phyloP scores from a whole-genome alignment of 179 eudicot genomes.

The Gypsophila paniculata region DNA sequence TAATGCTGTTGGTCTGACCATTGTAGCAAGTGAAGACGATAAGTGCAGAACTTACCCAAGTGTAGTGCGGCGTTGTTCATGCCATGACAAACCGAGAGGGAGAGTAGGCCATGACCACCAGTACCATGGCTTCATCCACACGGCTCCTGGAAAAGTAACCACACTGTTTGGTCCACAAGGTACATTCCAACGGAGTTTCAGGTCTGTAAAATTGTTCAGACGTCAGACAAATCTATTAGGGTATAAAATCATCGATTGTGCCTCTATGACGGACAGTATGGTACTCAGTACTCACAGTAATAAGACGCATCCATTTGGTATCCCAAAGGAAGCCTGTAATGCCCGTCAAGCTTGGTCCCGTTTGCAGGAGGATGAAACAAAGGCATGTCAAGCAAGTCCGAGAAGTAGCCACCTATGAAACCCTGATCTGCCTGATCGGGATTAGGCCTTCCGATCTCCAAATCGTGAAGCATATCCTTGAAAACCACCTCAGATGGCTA shows the following conservation, averaged over 20 bases:
- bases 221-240: not conserved
- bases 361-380: constrained; percentile 74
- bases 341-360: constrained; percentile 59
- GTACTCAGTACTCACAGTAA: constrained; percentile 52
- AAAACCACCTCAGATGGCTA: constrained; percentile 77
- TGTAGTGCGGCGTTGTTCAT: constrained; percentile 67
- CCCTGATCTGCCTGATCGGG: constrained; percentile 95
- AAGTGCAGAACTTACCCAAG: constrained; percentile 51
- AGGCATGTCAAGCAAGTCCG: constrained; percentile 75
- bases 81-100: constrained; percentile 93
- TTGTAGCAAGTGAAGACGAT: not conserved
- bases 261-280: too few relatives aligned
- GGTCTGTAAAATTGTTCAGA: constrained; percentile 38
- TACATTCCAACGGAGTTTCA: constrained; percentile 79
- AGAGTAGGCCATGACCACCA: constrained; percentile 99
- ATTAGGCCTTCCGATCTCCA: constrained; percentile 50
- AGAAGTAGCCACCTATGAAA: constrained; percentile 73
- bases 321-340: constrained; percentile 80
- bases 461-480: constrained; percentile 62
- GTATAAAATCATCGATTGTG: too few relatives aligned
- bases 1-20: too few relatives aligned
- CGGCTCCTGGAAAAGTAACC: constrained; percentile 83
- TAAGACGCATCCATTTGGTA: constrained; percentile 99
- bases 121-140: constrained; percentile 95
- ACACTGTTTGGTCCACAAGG: constrained; percentile 97